Base-by-base conservation (phyloP, 148 eudicot genomes). In the Bassia scoparia region DNA sequence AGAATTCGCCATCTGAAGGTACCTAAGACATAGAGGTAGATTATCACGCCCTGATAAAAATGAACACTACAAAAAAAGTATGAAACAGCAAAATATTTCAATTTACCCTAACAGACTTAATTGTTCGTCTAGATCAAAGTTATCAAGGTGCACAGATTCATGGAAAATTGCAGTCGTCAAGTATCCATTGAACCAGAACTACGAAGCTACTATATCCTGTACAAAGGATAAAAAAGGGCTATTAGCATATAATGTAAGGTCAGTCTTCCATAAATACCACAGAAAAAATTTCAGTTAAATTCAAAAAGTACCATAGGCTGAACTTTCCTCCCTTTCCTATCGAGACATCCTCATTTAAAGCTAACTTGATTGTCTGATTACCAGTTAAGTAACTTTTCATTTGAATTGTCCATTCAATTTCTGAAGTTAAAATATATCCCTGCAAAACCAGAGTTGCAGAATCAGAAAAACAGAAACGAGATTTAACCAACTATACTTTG, bases 151-250 rank as follows among this genome's bases (percentile, higher is more conserved):
- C 26, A 93, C 98, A 72, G 98, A 93, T 81, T 93, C 98, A 65
- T 93, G 97, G 75, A 93, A n/a, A 93, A 78, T 93, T 93, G 82
- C 98, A 93, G 76, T 93, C 98, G 78, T 90, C 97, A 69, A 93
- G 86, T 62, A 93, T 84, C 73, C 73, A 93, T 97, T 53, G 87
- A 71, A 76, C 97, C 98, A 65, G 96, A 84, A 26, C 92, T 73
- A 83, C 75, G 38, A 91, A 87, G 75, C 88, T 86, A 76, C 92
- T 70, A 75, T 93, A 89, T 68, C 83, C 97, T 90, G 81, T 48
- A 52, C 59, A 58, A 69, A 71, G 50, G 49, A 61, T 44, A 70
- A 73, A 24, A 21, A 24, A 59, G 58, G 38, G 23, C 0, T 55
- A 23, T 65, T n/a, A 73, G 29, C 74, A 33, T 63, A 70, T 41